A percentile compares a stretch with the other conserved stretches of the same genome.
These are phyloP conservation scores for Puccinia coronata DNA, from an alignment of 1,284 basidiomycete species.

Conservation along the genomic window DNA sequence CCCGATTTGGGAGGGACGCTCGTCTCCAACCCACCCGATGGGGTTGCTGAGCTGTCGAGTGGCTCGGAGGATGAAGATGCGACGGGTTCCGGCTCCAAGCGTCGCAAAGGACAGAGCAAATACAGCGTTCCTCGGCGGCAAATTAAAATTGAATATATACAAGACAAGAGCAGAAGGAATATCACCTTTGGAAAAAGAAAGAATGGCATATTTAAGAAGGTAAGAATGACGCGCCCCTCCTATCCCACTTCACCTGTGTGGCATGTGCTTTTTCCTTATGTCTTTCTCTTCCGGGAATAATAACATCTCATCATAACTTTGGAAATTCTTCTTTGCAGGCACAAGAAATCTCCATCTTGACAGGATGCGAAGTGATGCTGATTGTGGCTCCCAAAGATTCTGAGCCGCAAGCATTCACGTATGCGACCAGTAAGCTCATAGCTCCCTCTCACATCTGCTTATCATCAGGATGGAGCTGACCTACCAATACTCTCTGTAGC, in stretches of 20 bases:
- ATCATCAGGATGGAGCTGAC: conserved; percentile 6
- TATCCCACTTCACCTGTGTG: no score
- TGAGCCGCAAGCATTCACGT: conserved; percentile 40
- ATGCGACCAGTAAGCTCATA: conserved; percentile 38
- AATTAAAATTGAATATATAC: conserved; percentile 50
- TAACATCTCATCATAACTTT: neutral
- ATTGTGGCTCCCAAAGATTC: conserved; percentile 40
- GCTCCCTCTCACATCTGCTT: neutral
- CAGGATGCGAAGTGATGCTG: conserved; percentile 49
- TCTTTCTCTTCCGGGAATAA: no score
- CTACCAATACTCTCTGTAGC: conserved; percentile 1
- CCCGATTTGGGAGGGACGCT: conserved; percentile 46
- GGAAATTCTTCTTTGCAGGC: neutral
- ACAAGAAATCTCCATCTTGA: conserved; percentile 32
- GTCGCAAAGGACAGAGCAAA: conserved; percentile 41
- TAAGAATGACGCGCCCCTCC: neutral
- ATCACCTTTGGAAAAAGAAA: conserved; percentile 50
- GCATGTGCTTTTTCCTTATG: no score
- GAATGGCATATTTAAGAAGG: conserved; percentile 49
- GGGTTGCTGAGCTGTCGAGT: conserved; percentile 32
- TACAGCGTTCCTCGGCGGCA: conserved; percentile 28
- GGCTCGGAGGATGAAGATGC: conserved; percentile 47
- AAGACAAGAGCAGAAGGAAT: conserved; percentile 48
- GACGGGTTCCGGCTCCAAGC: conserved; percentile 28
- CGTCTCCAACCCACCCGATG: conserved; percentile 30